phyloP scores from a whole-genome alignment of 805 yeast species.

The Suhomyces faveliae region DNA sequence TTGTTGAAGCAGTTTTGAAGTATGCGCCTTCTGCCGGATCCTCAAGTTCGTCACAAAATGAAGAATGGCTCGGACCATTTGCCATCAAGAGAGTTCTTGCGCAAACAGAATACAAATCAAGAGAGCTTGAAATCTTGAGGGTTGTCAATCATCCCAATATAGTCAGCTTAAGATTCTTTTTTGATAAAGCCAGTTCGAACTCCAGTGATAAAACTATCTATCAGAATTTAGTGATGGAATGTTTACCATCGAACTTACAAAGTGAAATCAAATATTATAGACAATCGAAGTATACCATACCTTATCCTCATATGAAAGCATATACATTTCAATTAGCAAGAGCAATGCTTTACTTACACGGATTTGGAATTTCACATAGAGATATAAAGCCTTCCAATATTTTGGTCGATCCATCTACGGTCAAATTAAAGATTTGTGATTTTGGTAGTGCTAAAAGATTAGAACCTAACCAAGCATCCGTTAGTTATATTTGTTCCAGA shows the following conservation, averaged over 20 bases:
- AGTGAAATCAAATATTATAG: conserved; percentile 70
- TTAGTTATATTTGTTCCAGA: conserved; percentile 92
- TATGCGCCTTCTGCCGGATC: conserved; percentile 22
- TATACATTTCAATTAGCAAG: conserved; percentile 78
- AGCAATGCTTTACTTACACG: conserved; percentile 80
- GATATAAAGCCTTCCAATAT: conserved; percentile 85
- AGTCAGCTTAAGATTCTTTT: conserved; percentile 65
- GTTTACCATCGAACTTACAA: conserved; percentile 78
- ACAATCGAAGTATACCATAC: conserved; percentile 58
- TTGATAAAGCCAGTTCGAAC: conserved; percentile 60
- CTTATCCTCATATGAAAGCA: conserved; percentile 71
- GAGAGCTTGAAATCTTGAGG: conserved; percentile 76
- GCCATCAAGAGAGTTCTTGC: conserved; percentile 86
- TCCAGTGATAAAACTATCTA: conserved; percentile 58
- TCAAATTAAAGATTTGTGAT: conserved; percentile 74
- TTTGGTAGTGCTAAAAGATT: conserved; percentile 82
- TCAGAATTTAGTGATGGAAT: conserved; percentile 85
- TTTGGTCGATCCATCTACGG: conserved; percentile 67
- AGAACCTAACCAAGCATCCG: conserved; percentile 80
- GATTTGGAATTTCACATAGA: conserved; percentile 77
- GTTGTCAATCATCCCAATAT: conserved; percentile 79
- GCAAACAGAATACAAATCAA: conserved; percentile 79
- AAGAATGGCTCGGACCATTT: conserved; percentile 71
- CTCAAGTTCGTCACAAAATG: neutral
- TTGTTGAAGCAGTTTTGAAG: conserved; percentile 64